phyloP scores from a whole-genome alignment of 2,329 filamentous ascomycete genomes.

The Xylariales sp. region DNA sequence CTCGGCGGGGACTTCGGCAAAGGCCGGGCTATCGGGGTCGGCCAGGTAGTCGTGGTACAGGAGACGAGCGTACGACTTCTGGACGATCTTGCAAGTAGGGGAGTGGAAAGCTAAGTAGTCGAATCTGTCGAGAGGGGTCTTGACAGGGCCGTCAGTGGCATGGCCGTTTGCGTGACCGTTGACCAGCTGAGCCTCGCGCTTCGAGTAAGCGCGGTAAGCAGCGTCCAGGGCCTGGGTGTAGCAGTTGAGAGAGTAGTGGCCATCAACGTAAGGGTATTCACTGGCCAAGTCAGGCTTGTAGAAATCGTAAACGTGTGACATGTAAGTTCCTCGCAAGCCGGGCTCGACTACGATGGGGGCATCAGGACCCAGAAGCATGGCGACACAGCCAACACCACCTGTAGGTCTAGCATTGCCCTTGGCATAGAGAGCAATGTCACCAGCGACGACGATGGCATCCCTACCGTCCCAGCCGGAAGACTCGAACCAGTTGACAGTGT shows the following conservation, averaged over 20 bases:
- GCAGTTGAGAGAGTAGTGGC: slow-evolving; percentile 78
- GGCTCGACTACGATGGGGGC: slow-evolving; percentile 74
- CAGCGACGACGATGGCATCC: slow-evolving; percentile 73
- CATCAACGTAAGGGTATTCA: slow-evolving; percentile 83
- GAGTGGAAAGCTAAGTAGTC: slow-evolving; percentile 82
- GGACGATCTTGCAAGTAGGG: slow-evolving; percentile 81
- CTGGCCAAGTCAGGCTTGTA: slow-evolving; percentile 86
- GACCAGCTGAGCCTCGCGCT: slow-evolving; percentile 60
- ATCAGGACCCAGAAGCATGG: slow-evolving; percentile 73
- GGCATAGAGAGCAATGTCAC: slow-evolving; percentile 81
- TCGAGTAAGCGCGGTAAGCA: slow-evolving; percentile 76
- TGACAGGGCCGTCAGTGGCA: slow-evolving; percentile 52
- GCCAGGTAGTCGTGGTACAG: slow-evolving; percentile 82
- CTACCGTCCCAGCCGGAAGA: slow-evolving; percentile 84
- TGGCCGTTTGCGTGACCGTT: slow-evolving; percentile 44
- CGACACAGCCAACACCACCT: slow-evolving; percentile 74
- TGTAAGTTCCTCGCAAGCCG: slow-evolving; percentile 74
- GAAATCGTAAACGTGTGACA: slow-evolving; percentile 84
- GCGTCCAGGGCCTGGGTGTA: slow-evolving; percentile 77
- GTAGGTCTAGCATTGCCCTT: slow-evolving; percentile 79
- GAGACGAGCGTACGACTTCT: slow-evolving; percentile 79
- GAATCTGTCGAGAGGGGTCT: slow-evolving; percentile 72
- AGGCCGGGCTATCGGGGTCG: slow-evolving; percentile 62
- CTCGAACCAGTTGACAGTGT: slow-evolving; percentile 80
- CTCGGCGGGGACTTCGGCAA: slow-evolving; percentile 72